Base-by-base conservation (phyloP, 2,329 filamentous ascomycete genomes). In the Trichophyton benhamiae region DNA sequence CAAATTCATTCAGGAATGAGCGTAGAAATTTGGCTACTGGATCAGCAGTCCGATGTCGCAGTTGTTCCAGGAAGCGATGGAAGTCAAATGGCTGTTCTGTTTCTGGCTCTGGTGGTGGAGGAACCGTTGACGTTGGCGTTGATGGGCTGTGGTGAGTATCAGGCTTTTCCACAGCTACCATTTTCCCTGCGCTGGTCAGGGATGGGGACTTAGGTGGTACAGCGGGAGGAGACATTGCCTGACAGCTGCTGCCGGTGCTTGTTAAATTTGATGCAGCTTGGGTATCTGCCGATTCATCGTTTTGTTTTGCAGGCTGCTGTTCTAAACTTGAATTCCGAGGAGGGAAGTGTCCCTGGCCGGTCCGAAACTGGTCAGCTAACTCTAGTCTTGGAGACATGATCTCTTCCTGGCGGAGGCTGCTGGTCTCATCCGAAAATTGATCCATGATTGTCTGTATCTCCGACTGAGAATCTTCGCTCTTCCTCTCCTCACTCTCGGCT, bases 371-470 rank as follows among this genome's bases (percentile, higher is more conserved):
- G 33, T 87, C 87, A n/a, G 89, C 84, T 63, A 92, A 82, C 72
- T 92, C 91, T 49, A 95, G 75, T 33, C 89, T 82, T 3, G 91
- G 91, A 64, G 91, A 96, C 90, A 96, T 95, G 70, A 96, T 90
- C 72, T 95, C 89, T 58, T 92, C 86, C 64, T 83, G 84, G 3
- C 81, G 86, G 1, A 85, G 87, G 0, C 86, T 88, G 59, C 85
- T 63, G 30, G 84, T 84, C 58, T 84, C 84, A 69, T 89, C 85
- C 67, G 87, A 86, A 68, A 97, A 97, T 74, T 97, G 94, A 65
- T 90, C 89, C 89, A 99, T 97, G 72, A 99, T 97, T 71, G 83
- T 95, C 75, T 96, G 89, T 63, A 99, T 96, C 76, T 99, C 94
- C 4, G 87, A 86, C 63, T 84, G 83, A 0, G 88, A 89, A 59